Evolutionary conservation across 2,329 filamentous ascomycete species (phyloP), one percentile per base, ranked within the genome.

Genomic region (Allantophomopsis cytisporea): DNA sequence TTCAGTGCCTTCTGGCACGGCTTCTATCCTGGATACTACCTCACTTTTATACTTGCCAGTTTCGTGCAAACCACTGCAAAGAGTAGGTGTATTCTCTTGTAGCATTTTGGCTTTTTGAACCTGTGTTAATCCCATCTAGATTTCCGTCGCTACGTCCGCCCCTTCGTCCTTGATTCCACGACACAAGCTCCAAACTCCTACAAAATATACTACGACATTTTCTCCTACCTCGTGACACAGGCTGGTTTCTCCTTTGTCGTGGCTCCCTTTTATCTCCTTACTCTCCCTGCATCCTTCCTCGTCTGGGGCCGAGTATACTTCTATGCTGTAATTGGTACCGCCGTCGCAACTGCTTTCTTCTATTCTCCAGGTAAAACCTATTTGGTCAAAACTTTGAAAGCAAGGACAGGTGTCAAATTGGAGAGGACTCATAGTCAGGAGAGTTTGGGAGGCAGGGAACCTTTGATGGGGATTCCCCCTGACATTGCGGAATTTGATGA

Each of bases 1-100:
- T 15, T n/a, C n/a, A 94, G 87, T 54, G 89, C 91, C 3, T 80
- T 96, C 49, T 98, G 91, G 91, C 91, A 98, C 55, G 91, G 91
- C 21, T 98, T 98, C 61, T 93, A 94, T 50, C 89, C 91, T 0
- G 91, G 91, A 5, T 98, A 98, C 60, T 96, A 96, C 59, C 63
- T 98, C 44, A 73, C 82, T 5, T 98, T 98, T 53, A 64, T 96
- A 32, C 69, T 96, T 7, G 91, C 84, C 1, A 87, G 86, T 45
- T 83, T 98, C 48, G 73, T 95, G 21, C 91, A 98, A 57, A 95
- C 87, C 2, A 80, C 80, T 14, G 88, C 91, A 40, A 98, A 98
- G 67, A 87, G 88, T 95, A 68, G 58, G 81, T 70, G 16, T 17
- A 28, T 12, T 12, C 10, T 18, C 14, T 20, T 18, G 4, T 5